A percentile compares a stretch with the other conserved stretches of the same genome.
These are phyloP conservation scores for Phaeosphaeria sp. DNA, from an alignment of 2,329 filamentous ascomycete genomes.

Conservation along the genomic window DNA sequence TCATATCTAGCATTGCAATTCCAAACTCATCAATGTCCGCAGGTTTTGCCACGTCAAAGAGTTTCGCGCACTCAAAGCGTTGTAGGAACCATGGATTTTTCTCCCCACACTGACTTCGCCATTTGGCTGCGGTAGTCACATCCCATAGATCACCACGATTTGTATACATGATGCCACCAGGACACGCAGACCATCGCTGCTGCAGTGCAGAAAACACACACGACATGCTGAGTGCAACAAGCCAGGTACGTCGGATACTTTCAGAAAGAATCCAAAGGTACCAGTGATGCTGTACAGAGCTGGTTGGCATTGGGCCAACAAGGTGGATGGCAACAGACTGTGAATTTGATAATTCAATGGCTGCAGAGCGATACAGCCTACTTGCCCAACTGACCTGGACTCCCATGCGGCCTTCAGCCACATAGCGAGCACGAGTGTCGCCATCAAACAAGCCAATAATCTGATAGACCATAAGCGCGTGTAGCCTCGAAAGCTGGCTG, in stretches of 20 bases:
- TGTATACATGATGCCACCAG: slow-evolving; percentile 15
- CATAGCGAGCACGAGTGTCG: slow-evolving; percentile 7
- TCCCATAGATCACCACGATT: slow-evolving; percentile 14
- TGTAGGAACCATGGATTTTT: slow-evolving; percentile 3
- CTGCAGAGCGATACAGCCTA: neutral
- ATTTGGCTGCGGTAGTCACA: slow-evolving; percentile 4
- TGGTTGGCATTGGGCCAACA: neutral
- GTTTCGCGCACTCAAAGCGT: slow-evolving; percentile 4
- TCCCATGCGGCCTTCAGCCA: neutral
- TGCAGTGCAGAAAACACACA: slow-evolving; percentile 7
- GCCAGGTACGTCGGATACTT: slow-evolving; percentile 16
- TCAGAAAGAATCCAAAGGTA: slow-evolving; percentile 17
- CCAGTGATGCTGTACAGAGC: slow-evolving; percentile 7
- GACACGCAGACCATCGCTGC: slow-evolving; percentile 12
- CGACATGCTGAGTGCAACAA: slow-evolving; percentile 7
- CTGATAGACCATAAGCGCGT: slow-evolving; percentile 8
- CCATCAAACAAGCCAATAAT: slow-evolving; percentile 9
- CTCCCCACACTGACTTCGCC: slow-evolving; percentile 6
- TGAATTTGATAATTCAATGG: neutral
- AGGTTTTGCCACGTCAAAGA: slow-evolving; percentile 6
- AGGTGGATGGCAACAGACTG: neutral
- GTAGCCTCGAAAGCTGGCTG: slow-evolving; percentile 3
- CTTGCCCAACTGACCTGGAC: neutral
- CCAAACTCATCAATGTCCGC: slow-evolving; percentile 16
- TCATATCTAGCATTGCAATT: slow-evolving; percentile 11